Percentiles rank a stretch among this genome's conserved stretches.
phyloP scores from a whole-genome alignment of 352 stramenopile species.

The Phytophthora tentaculata region DNA sequence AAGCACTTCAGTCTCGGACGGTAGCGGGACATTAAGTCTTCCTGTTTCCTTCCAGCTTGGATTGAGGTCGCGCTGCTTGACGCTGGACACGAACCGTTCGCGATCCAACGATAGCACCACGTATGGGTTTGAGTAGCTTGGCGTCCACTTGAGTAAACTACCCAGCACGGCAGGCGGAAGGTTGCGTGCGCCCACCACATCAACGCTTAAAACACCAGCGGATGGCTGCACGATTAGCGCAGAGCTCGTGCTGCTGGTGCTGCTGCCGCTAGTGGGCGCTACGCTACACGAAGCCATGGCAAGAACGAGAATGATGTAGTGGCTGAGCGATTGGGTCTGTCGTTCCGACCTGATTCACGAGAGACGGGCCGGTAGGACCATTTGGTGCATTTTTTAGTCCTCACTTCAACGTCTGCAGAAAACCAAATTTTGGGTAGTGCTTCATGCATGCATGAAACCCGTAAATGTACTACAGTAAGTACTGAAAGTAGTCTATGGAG shows the following conservation, averaged over 20 bases:
- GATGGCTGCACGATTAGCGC: constrained; percentile 6
- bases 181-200: constrained; percentile 64
- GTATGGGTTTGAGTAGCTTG: constrained; percentile 74
- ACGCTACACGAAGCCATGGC: constrained; percentile 47
- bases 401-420: constrained; percentile 18
- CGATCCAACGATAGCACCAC: constrained; percentile 60
- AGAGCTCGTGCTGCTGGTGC: constrained; percentile 10
- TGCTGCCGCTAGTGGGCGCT: constrained; percentile 15
- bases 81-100: constrained; percentile 60
- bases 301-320: constrained; percentile 23
- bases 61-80: constrained; percentile 59
- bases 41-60: constrained; percentile 74
- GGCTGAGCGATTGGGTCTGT: constrained; percentile 6
- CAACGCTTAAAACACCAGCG: constrained; percentile 61
- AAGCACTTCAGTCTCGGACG: constrained; percentile 62
- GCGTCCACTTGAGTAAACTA: constrained; percentile 72
- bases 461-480: too few species aligned
- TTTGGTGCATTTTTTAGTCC: constrained; percentile 2
- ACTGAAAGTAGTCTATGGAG: too few species aligned
- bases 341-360: constrained; percentile 30
- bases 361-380: constrained; percentile 9
- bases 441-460: too few species aligned
- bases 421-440: too few species aligned
- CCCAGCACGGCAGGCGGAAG: constrained; percentile 64
- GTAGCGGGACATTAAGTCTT: constrained; percentile 55